These are phyloP conservation scores for Mortierella sp. DNA, from an alignment of 371 early-diverging fungal species.

Conservation along the genomic window DNA sequence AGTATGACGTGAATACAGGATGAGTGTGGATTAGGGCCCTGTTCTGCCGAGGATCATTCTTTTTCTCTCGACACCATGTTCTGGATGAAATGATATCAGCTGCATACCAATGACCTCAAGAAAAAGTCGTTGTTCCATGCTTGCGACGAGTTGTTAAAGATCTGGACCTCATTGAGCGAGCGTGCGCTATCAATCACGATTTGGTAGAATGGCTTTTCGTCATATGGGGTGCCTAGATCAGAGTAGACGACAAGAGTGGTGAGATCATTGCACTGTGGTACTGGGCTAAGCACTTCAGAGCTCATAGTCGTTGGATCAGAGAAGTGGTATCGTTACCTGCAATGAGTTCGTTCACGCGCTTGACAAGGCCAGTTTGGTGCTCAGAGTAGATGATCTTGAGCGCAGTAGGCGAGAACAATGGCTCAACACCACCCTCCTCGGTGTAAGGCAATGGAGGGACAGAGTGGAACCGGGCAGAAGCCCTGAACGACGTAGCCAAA, in stretches of 20 bases:
- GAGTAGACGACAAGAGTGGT: too few species aligned
- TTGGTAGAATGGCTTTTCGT: slow-evolving; percentile 41
- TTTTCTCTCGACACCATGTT: too few species aligned
- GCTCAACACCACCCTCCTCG: slow-evolving; percentile 23
- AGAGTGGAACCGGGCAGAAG: slow-evolving; percentile 39
- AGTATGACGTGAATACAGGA: too few species aligned
- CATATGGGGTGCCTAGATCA: slow-evolving; percentile 44
- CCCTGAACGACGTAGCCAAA: slow-evolving; percentile 33
- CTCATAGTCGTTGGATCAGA: too few species aligned
- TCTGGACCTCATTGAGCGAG: slow-evolving; percentile 43
- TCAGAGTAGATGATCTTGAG: slow-evolving; percentile 48
- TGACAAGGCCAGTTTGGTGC: slow-evolving; percentile 42
- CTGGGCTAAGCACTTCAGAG: too few species aligned
- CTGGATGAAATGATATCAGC: too few species aligned
- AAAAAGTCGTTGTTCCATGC: slow-evolving; percentile 76
- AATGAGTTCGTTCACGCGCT: slow-evolving; percentile 51
- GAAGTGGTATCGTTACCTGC: slow-evolving; percentile 24
- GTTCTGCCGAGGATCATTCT: too few species aligned
- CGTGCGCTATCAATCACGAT: slow-evolving; percentile 49
- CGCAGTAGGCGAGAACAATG: slow-evolving; percentile 44
- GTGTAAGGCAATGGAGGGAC: slow-evolving; percentile 42
- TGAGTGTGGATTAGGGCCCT: too few species aligned
- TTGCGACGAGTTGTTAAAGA: slow-evolving; percentile 72
- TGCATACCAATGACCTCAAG: slow-evolving; percentile 58
- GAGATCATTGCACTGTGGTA: too few species aligned